Base-by-base conservation (phyloP, 2,329 filamentous ascomycete genomes). In the Fusarium buxicola region DNA sequence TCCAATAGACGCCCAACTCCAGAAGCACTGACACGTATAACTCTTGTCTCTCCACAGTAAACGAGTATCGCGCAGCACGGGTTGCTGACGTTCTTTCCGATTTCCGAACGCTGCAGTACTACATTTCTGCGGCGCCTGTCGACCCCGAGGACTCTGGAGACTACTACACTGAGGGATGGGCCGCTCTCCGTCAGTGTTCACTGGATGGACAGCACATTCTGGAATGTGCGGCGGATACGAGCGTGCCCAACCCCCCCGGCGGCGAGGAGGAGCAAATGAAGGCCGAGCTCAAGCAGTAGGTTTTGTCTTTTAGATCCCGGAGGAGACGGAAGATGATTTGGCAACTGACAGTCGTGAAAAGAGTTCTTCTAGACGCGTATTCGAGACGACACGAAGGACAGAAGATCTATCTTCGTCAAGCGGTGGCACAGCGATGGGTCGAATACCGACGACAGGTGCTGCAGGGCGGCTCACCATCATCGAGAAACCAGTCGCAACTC, bases 181-280 rank as follows among this genome's bases (percentile, higher is more conserved):
- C 83, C 5, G 82, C 82, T 13, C 76, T 89, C 47, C 82, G 86
- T 36, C 86, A 89, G 75, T 89, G 86, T 75, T 78, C 81, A 46
- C 70, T 87, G 36, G 87, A 89, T 67, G 86, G 86, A 7, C 86
- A 87, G 70, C 81, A 87, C 74, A 88, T 89, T 64, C 80, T 89
- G 60, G 86, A 89, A 70, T 86, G 84, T 68, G 86, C 84, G 18
- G 86, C 86, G 35, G 87, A 89, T 73, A 86, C 85, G 13, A 80
- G 78, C 48, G 86, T 89, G 11, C 85, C 86, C 5, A 75, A 77
- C 39, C 74, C 81, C 41, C 74, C 73, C 41, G 86, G 85, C 50
- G 84, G 84, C 10, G 80, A 82, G 51, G 80, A 83, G 18, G 86
- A 89, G 73, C 86, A 89, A 72, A 74, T 74, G 25, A 88, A 87